Base-by-base conservation (phyloP, 2,329 filamentous ascomycete species). In the Aureobasidium sp. region DNA sequence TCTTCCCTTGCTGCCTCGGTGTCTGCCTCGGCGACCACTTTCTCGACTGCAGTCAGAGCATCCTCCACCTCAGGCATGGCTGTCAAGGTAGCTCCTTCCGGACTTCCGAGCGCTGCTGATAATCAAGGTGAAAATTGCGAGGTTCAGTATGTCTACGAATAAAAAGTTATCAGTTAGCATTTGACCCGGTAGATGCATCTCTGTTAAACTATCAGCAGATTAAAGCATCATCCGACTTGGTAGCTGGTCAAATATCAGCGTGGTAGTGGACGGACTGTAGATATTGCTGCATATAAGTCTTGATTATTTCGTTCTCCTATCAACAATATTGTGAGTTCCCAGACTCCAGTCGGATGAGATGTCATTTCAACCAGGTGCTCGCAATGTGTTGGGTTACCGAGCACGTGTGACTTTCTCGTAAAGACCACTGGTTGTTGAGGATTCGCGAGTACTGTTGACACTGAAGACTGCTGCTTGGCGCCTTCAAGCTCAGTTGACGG, bases 391-490 rank as follows among this genome's bases (percentile, higher is more conserved):
- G 12, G 12, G 20, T 7, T 47, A 4, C 17, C 12, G 26, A 17
- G 44, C 9, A 26, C 44, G 15, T 9, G 46, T 32, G 46, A 29
- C 26, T 29, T 4, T 29, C 13, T 48, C 24, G 46, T 3, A 7
- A 8, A 17, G 26, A 17, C 5, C 26, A 9, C 24, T n/a, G 24
- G 44, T 8, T 29, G 46, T 48, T 17, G 26, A 32, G 15, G 44
- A n/a, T 32, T 27, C 12, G 12, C 1, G 26, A 26, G 10, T 13
- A 39, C 17, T 44, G 26, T 20, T 34, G 26, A 13, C 10, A 26
- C 7, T 46, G 27, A 46, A 55, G 51, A 55, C 51, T 55, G 51
- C 51, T 55, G 26, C 51, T 15, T 55, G 51, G 51, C 51, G 51
- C 51, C 51, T 55, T 43, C 34, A 29, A 8, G 37, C 51, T 55